A percentile compares a stretch with the other conserved stretches of the same genome.
Evolutionary conservation across 352 stramenopile genomes (phyloP).

Genomic region (Phytophthora pisi): DNA sequence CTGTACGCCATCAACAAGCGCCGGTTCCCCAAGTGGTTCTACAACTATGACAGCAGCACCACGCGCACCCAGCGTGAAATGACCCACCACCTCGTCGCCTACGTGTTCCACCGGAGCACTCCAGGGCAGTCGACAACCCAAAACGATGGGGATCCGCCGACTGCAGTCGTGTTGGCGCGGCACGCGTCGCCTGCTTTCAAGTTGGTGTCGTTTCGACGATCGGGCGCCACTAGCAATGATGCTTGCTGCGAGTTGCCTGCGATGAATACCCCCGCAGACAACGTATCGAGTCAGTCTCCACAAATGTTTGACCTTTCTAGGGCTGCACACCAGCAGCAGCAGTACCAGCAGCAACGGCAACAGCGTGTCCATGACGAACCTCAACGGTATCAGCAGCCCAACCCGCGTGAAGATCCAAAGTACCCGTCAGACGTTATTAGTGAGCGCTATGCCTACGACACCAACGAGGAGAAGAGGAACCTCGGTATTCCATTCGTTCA

Average conservation of each 20-base stretch:
- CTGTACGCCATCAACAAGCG: constrained; percentile 43
- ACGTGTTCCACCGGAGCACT: constrained; percentile 25
- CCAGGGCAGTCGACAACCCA: neutral
- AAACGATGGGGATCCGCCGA: neutral
- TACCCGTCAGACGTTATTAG: too few species aligned
- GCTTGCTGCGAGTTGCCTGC: neutral
- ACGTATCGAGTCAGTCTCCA: neutral
- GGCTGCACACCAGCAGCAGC: neutral
- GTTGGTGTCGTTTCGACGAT: constrained; percentile 36
- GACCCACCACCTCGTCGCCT: constrained; percentile 37
- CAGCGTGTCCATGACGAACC: neutral
- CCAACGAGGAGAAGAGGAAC: too few species aligned
- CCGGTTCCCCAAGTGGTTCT: constrained; percentile 39
- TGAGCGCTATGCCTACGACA: too few species aligned
- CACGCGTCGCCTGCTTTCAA: constrained; percentile 30
- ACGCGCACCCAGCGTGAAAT: constrained; percentile 42
- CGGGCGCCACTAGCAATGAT: neutral
- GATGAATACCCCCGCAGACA: neutral
- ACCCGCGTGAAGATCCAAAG: too few species aligned
- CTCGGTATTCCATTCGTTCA: neutral
- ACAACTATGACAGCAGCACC: constrained; percentile 42
- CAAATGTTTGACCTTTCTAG: neutral
- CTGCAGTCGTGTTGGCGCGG: constrained; percentile 16
- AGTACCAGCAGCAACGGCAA: neutral
- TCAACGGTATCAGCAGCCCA: too few species aligned